Evolutionary conservation across 148 eudicot genomes (phyloP), one percentile per base, ranked within the genome.

Genomic region (Rhododendron henanense): DNA sequence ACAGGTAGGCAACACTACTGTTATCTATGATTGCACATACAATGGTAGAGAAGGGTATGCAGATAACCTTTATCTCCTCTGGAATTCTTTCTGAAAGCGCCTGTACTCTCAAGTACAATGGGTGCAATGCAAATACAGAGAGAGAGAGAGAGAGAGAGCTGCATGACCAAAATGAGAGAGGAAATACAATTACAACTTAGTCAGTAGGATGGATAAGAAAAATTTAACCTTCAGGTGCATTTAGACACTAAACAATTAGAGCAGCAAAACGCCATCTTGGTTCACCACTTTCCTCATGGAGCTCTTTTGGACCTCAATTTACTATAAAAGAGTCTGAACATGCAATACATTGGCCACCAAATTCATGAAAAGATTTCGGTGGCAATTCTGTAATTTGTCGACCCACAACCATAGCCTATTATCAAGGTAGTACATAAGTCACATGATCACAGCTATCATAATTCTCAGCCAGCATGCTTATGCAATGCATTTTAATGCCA

Each of bases 51-150:
- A 65, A 65, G 51, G 82, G 61, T 74, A 81, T 4, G 25, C 33
- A 13, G 81, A 75, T 59, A 78, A 96, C 99, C 96, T 91, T 92
- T 84, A 95, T 92, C 85, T 95, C 98, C 83, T 91, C 92, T 51
- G 99, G 92, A 81, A 96, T 93, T 83, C 87, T 87, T 80, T 91
- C 86, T 75, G 98, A 94, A 87, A 96, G 94, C 76, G 94, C 94
- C 88, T 94, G 92, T 79, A 96, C 92, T 88, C 98, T 90, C 88
- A 96, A 90, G 90, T 96, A 96, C 89, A 96, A 90, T 69, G 99
- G 99, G 85, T 96, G 99, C 93, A 96, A 85, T 65, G 99, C 99
- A 92, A 92, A 96, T 59, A 96, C 99, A 31, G 31, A 31, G 31
- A 31, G 31, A 31, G 31, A 31, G 31, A 31, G 31, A 31, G 31